These are phyloP conservation scores for Clarkia xantiana DNA, from an alignment of 345 rosid species.

Conservation along the genomic window DNA sequence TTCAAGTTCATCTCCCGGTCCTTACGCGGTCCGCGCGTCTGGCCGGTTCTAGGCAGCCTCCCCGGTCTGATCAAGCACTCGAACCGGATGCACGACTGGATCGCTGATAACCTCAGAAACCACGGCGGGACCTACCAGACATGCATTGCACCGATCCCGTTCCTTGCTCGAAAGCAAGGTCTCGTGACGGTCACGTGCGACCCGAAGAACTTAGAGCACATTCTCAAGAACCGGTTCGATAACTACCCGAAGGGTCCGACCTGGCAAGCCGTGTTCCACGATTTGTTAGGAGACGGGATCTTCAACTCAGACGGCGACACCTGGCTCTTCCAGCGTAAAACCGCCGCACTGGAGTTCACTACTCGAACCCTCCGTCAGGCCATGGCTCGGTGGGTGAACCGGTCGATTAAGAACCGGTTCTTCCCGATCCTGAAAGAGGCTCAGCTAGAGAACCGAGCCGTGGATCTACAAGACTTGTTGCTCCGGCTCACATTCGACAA, in stretches of 20 bases:
- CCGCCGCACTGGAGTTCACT: constrained; percentile 37
- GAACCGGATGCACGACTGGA: constrained; percentile 31
- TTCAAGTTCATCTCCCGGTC: constrained; percentile 17
- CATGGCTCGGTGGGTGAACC: constrained; percentile 41
- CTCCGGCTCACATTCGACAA: constrained; percentile 39
- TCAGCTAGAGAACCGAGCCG: constrained; percentile 15
- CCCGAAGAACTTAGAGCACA: constrained; percentile 30
- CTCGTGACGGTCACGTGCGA: constrained; percentile 47
- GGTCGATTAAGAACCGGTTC: constrained; percentile 24
- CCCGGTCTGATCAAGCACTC: constrained; percentile 20
- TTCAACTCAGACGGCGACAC: constrained; percentile 37
- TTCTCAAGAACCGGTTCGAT: constrained; percentile 25
- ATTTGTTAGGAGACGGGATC: constrained; percentile 32
- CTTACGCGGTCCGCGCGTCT: constrained; percentile 27
- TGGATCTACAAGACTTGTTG: constrained; percentile 31
- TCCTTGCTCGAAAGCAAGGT: constrained; percentile 24
- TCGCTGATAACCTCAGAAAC: constrained; percentile 27
- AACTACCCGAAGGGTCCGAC: constrained; percentile 43
- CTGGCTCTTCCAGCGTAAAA: constrained; percentile 33
- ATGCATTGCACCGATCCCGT: constrained; percentile 20
- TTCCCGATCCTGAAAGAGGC: constrained; percentile 27
- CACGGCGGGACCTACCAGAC: constrained; percentile 38
- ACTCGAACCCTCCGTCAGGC: constrained; percentile 39
- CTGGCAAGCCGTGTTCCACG: constrained; percentile 36
- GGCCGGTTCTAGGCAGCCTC: constrained; percentile 36